Conservation (phyloP, 192 early-diverging fungal genomes). For the Piromyces finnis region DNA sequence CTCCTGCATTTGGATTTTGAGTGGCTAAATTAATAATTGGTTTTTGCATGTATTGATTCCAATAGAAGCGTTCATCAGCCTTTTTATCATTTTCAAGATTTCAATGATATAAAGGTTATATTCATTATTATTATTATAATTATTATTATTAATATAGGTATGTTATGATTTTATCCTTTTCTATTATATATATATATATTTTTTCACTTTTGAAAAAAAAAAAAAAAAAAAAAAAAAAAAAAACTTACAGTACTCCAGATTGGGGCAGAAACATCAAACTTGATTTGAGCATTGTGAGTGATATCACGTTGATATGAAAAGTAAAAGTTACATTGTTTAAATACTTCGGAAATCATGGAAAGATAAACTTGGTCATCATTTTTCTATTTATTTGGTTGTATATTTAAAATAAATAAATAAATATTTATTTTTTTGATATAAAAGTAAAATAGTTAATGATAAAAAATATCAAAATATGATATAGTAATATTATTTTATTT, state of each 20-base stretch:
- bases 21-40: conserved; percentile 43
- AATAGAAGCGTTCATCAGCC: conserved; percentile 90
- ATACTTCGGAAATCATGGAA: conserved; percentile 27
- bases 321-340: conserved; percentile 39
- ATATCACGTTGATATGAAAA: conserved; percentile 79
- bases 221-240: not conserved
- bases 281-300: conserved; percentile 45
- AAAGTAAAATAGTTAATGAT: too few species aligned
- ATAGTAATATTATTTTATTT: too few species aligned
- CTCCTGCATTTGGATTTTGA: not conserved
- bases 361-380: conserved; percentile 50
- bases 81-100: not conserved
- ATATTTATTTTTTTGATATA: too few species aligned
- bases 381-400: conserved; percentile 19
- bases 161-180: too few species aligned
- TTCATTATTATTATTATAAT: too few species aligned
- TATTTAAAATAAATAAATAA: conserved; percentile 7
- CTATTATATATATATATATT: too few species aligned
- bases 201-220: conserved; percentile 1
- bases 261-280: conserved; percentile 8
- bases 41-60: conserved; percentile 57
- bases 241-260: conserved; percentile 32
- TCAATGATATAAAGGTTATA: too few species aligned
- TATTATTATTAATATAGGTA: too few species aligned
- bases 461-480: too few species aligned